Evolutionary conservation across 1,284 basidiomycete genomes (phyloP).

Genomic region (Anthracocystis walkeri): DNA sequence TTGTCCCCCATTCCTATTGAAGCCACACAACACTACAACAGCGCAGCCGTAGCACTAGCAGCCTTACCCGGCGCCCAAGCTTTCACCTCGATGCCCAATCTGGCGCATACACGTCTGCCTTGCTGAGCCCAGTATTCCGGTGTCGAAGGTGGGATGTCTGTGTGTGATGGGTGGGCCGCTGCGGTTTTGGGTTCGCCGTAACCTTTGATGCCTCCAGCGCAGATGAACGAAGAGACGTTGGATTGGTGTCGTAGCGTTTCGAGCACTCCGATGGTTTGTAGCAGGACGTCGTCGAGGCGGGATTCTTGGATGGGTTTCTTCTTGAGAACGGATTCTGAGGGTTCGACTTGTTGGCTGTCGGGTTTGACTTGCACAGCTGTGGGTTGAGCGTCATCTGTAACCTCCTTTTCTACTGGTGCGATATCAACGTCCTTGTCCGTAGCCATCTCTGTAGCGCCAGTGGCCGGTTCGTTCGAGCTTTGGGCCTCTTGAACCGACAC

Average conservation of each 20-base stretch:
- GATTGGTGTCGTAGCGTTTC: conserved; percentile 52
- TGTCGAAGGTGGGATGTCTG: conserved; percentile 3
- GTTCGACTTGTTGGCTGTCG: neutral
- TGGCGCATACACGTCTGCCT: conserved; percentile 32
- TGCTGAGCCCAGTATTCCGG: conserved; percentile 37
- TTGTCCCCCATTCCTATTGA: no score
- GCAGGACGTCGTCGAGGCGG: conserved; percentile 57
- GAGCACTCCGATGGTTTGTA: conserved; percentile 66
- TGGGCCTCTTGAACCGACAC: conserved; percentile 15
- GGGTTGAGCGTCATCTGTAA: neutral
- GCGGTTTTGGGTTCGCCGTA: conserved; percentile 18
- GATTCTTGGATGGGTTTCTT: conserved; percentile 28
- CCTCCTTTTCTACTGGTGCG: neutral
- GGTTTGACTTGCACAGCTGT: neutral
- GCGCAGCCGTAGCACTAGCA: conserved; percentile 27
- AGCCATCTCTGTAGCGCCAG: neutral
- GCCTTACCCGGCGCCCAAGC: conserved; percentile 28
- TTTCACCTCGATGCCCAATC: conserved; percentile 37
- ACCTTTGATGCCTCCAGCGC: conserved; percentile 39
- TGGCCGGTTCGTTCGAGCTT: neutral
- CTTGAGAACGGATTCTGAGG: neutral
- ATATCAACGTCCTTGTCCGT: neutral
- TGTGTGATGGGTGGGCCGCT: no score
- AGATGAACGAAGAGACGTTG: conserved; percentile 59
- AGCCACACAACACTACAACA: conserved; percentile 4